Evolutionary conservation across 2,329 filamentous ascomycete species (phyloP), one percentile per base, ranked within the genome.

Genomic region (Cercospora sojina): DNA sequence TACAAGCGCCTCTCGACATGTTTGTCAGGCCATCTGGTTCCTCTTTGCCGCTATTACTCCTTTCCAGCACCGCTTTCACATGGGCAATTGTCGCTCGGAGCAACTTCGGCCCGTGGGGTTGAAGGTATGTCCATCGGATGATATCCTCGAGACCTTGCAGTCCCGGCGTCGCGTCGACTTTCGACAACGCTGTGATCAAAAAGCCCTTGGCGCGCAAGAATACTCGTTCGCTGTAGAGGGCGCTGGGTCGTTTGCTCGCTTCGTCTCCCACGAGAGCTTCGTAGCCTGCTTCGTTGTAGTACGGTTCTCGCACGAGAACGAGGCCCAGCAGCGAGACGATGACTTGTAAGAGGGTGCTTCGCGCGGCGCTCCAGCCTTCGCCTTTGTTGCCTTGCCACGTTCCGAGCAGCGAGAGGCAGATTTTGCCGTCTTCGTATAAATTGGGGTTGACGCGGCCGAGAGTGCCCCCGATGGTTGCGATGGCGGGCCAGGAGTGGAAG

Each of bases 231-330:
- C 65, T 77, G 60, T 75, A 77, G 3, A 77, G 63, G 12, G 71
- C 73, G 27, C 73, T 74, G 7, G 73, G 67, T 16, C 69, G 59
- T 61, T 72, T 76, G 51, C 68, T 72, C 6, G 62, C 62, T 57
- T 76, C 74, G 9, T 70, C 64, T 5, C 74, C 75, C 1, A 67
- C 70, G 3, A 80, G 56, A 79, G 81, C 64, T 83, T 88, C 86
- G 69, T 85, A 88, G 27, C 87, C 86, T 10, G 87, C 86, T 77
- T 89, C 87, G 72, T 88, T 88, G 78, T 86, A 88, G 73, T 87
- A 88, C 0, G 87, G 87, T 67, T 85, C 82, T 53, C 82, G 83
- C 20, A 88, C 86, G 13, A 89, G 78, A 1, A 76, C 71, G 8
- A 76, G 60, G 0, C 72, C 72, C 2, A 75, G 64, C 6, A 77